Percentiles rank a stretch among this genome's conserved stretches.
Conservation (phyloP, 179 eudicot species). For the Gypsophila paniculata region DNA sequence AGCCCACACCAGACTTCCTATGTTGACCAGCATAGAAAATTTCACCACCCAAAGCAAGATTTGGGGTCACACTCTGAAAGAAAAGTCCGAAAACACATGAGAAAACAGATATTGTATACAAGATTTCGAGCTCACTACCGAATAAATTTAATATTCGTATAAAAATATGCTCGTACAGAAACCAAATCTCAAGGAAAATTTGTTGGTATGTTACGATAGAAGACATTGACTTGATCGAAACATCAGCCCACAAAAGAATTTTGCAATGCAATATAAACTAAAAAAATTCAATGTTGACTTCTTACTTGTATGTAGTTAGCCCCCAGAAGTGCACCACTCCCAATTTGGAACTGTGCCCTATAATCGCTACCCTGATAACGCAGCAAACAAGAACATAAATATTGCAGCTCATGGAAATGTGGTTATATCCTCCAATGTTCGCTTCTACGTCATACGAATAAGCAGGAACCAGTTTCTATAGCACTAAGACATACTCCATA, state of each 20-base stretch:
- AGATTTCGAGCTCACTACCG: neutral
- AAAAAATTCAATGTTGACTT: neutral
- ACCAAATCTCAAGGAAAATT: neutral
- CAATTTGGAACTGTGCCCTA: slow-evolving; percentile 79
- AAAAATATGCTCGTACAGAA: neutral
- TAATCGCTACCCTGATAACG: slow-evolving; percentile 65
- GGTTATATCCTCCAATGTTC: neutral
- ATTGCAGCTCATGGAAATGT: neutral
- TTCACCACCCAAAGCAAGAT: slow-evolving; percentile 87
- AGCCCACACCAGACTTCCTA: slow-evolving; percentile 86
- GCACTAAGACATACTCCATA: neutral
- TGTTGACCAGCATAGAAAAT: slow-evolving; percentile 94
- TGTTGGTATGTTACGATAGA: neutral
- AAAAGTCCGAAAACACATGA: neutral
- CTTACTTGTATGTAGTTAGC: slow-evolving; percentile 90
- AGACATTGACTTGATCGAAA: neutral
- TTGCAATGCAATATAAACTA: neutral
- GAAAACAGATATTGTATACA: neutral
- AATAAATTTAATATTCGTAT: neutral
- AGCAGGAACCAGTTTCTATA: neutral
- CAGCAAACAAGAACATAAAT: neutral
- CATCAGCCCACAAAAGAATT: neutral
- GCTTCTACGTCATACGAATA: neutral
- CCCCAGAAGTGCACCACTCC: slow-evolving; percentile 74
- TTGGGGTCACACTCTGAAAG: slow-evolving; percentile 82